Evolutionary conservation across 805 yeast species (phyloP).

Genomic region (Lipomyces yamadae): DNA sequence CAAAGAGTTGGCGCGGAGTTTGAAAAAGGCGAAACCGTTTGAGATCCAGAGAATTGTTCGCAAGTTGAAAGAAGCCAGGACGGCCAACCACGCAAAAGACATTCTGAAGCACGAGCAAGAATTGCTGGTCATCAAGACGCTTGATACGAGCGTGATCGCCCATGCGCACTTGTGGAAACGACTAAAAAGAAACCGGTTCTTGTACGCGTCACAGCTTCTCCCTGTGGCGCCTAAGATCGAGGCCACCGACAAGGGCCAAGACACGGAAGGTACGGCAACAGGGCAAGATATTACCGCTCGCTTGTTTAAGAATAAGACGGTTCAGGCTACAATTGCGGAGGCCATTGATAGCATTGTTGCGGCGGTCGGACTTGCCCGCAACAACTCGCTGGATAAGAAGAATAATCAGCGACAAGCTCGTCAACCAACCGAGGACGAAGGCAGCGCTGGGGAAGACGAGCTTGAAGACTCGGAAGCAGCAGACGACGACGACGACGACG

Average conservation of each 20-base stretch:
- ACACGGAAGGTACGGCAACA: background rate
- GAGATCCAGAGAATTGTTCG: conserved; percentile 45
- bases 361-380: conserved; percentile 33
- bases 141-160: conserved; percentile 38
- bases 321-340: conserved; percentile 30
- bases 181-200: conserved; percentile 21
- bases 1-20: conserved; percentile 39
- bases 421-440: background rate
- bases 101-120: conserved; percentile 38
- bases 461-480: conserved; percentile 38
- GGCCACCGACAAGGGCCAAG: conserved; percentile 6
- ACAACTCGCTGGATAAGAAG: conserved; percentile 16
- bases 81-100: conserved; percentile 22
- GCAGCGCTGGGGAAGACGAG: conserved; percentile 29
- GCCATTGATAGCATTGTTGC: conserved; percentile 23
- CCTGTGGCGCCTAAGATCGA: conserved; percentile 20
- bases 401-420: background rate
- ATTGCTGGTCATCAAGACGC: conserved; percentile 32
- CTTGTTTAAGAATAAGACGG: conserved; percentile 33
- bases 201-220: conserved; percentile 18
- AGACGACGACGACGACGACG: conserved; percentile 30
- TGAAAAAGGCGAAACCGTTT: conserved; percentile 44
- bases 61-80: conserved; percentile 40
- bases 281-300: conserved; percentile 39
- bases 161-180: conserved; percentile 23